phyloP scores from a whole-genome alignment of 768 basidiomycete species.

The Crepidotus variabilis region DNA sequence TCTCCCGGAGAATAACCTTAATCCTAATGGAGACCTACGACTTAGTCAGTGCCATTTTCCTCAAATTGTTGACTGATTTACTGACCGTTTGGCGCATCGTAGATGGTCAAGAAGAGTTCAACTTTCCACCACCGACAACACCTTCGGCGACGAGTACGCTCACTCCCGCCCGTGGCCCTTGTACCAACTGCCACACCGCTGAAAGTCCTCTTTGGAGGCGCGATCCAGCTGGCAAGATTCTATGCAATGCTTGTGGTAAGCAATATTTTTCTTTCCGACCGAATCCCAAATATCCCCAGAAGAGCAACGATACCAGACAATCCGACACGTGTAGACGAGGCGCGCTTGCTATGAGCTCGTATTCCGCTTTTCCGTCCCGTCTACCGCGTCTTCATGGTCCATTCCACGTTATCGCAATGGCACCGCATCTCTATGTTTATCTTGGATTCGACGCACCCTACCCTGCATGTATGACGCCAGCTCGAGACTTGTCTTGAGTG shows the following conservation, averaged over 20 bases:
- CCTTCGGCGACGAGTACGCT: slow-evolving; percentile 21
- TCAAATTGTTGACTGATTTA: not conserved
- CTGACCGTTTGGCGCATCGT: not conserved
- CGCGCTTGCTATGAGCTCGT: slow-evolving; percentile 7
- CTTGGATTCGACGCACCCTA: not conserved
- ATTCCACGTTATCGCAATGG: not conserved
- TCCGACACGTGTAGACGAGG: slow-evolving; percentile 19
- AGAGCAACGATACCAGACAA: slow-evolving; percentile 9
- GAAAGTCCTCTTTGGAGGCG: slow-evolving; percentile 84
- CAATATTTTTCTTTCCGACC: slow-evolving; percentile 27
- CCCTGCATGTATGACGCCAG: not conserved
- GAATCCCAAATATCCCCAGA: slow-evolving; percentile 18
- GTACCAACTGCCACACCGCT: slow-evolving; percentile 73
- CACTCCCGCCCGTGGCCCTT: slow-evolving; percentile 42
- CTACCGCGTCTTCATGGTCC: not conserved
- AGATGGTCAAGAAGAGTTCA: slow-evolving; percentile 25
- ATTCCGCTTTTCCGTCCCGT: slow-evolving; percentile 1
- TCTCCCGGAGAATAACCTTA: slow-evolving; percentile 17
- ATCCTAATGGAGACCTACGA: slow-evolving; percentile 21
- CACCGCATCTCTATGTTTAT: not conserved
- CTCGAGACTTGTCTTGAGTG: not conserved
- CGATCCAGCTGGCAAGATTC: slow-evolving; percentile 74
- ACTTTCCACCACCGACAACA: slow-evolving; percentile 20
- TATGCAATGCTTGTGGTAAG: slow-evolving; percentile 92
- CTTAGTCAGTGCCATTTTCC: slow-evolving; percentile 17